Conservation (phyloP, 1,284 basidiomycete species). For the Leccinum pachyderme region DNA sequence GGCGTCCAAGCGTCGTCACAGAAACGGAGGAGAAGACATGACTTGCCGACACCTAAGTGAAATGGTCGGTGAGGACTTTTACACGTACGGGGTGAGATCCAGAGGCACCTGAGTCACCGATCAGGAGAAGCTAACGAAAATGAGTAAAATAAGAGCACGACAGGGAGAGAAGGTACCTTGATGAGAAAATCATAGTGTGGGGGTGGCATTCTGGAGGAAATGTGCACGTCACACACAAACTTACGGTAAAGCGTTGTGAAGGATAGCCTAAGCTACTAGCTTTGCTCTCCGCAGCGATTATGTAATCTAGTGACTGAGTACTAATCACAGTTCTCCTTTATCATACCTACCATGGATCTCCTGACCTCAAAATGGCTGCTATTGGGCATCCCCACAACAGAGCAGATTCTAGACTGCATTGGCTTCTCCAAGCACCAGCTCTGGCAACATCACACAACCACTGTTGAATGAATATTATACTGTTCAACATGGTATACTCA, state of each 20-base stretch:
- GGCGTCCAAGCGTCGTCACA: slow-evolving; percentile 99
- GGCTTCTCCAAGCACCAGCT: too few relatives aligned
- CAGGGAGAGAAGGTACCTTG: slow-evolving; percentile 55
- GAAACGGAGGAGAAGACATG: slow-evolving; percentile 96
- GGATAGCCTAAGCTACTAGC: neutral
- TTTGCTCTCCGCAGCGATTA: slow-evolving; percentile 27
- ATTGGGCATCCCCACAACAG: too few relatives aligned
- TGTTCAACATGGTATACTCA: too few relatives aligned
- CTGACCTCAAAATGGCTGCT: too few relatives aligned
- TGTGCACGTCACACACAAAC: neutral
- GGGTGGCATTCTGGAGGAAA: slow-evolving; percentile 59
- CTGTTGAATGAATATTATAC: too few relatives aligned
- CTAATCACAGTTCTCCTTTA: too few relatives aligned
- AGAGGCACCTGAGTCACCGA: slow-evolving; percentile 86
- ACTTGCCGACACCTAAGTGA: slow-evolving; percentile 91
- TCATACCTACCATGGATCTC: too few relatives aligned
- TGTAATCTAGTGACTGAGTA: too few relatives aligned
- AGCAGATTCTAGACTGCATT: too few relatives aligned
- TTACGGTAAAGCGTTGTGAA: slow-evolving; percentile 2
- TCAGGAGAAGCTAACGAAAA: slow-evolving; percentile 76
- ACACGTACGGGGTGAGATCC: neutral
- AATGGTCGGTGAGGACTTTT: neutral
- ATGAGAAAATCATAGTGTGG: slow-evolving; percentile 92
- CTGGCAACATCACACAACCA: too few relatives aligned
- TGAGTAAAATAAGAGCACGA: slow-evolving; percentile 1